Base-by-base conservation (phyloP, 2,329 filamentous ascomycete species). In the Venturia aucupariae region DNA sequence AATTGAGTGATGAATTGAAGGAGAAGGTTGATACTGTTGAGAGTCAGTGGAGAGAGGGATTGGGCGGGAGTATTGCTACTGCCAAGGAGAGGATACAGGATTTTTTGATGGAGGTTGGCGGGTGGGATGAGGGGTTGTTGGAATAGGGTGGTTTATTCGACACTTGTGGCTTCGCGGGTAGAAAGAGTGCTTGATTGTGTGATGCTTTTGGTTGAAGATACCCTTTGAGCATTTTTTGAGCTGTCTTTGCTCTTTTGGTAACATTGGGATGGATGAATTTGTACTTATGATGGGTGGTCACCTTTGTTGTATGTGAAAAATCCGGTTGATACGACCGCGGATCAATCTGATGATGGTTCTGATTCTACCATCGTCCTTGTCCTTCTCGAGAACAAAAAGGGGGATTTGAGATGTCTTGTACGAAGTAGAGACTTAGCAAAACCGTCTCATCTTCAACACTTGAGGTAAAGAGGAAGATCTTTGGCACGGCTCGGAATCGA, bases 11-110 rank as follows among this genome's bases (percentile, higher is more conserved):
- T 60, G 93, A 97, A 72, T 76, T 97, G 68, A 94, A 97, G 77
- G 93, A 97, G 71, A 96, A 95, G 76, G 94, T 97, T 1, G 85
- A 88, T 39, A 85, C 92, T 67, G 90, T 97, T 41, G 92, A 96
- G 76, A 89, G 91, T 64, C 91, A 96, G 76, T 97, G 94, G 93
- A 81, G 83, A 42, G 90, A 91, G 70, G 92, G 90, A 5, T 79
- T 97, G n/a, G 93, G 92, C 0, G 86, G 87, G 67, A 85, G 86
- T 64, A 82, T 97, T 69, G 84, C 84, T 66, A 82, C 80, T 19
- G 86, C 92, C 67, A 93, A 90, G 75, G 84, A 86, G 72, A 80
- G 88, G 62, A 87, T 96, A 0, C 86, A 87, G 63, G 82, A 82
- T 38, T 92, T 86, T 78, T 79, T 97, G 69, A 76, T 90, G 67